Evolutionary conservation across 805 yeast genomes (phyloP), one percentile per base, ranked within the genome.

Genomic region (Candida chilensis): DNA sequence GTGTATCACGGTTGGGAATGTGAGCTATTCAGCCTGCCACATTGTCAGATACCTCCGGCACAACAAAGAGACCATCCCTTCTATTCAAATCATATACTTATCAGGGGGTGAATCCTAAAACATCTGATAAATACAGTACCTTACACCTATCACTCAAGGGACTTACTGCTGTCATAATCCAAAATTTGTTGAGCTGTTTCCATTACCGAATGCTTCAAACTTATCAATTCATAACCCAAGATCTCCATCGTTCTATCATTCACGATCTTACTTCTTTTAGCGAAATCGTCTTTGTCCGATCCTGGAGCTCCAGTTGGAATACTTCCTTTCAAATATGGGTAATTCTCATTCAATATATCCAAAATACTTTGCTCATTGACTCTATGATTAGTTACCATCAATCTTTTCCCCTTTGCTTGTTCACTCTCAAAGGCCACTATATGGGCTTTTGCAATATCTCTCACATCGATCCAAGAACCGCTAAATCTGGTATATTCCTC

Each of bases 401-500:
- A 42, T 30, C 65, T 43, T 38, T 51, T 34, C 26, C 40, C 40
- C 10, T 24, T n/a, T n/a, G n/a, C n/a, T n/a, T n/a, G n/a, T 20
- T 48, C 50, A 32, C 49, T 55, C 39, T 64, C 67, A 33, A 71
- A 56, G 3, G 79, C 76, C 12, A 46, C 40, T 9, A 72, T 40
- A 43, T 78, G 85, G 5, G 78, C 74, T 32, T 44, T 45, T 5
- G 83, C 80, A 24, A 71, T 78, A 42, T 78, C 83, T 42, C 81
- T 62, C 4, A 76, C 82, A 47, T 76, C 81, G 21, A 69, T n/a
- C n/a, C n/a, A n/a, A n/a, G n/a, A n/a, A n/a, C n/a, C n/a, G n/a
- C n/a, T n/a, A n/a, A n/a, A n/a, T n/a, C n/a, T 30, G 9, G 48
- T 38, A 4, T 24, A 29, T 11, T 25, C 33, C 19, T 36, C 32